These are phyloP conservation scores for Trametes punicea DNA, from an alignment of 768 basidiomycete species.

Conservation along the genomic window DNA sequence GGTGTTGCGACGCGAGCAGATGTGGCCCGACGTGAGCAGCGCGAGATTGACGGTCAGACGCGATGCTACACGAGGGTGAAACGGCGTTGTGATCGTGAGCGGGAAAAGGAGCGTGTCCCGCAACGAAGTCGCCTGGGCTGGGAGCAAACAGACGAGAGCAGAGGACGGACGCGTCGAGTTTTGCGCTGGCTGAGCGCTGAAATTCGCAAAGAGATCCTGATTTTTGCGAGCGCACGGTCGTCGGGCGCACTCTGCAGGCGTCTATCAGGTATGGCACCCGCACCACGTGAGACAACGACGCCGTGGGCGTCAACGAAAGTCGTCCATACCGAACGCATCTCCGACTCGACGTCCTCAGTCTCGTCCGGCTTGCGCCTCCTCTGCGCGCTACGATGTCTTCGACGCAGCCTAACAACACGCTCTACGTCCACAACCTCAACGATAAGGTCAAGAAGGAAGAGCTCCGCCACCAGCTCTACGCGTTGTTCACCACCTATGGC, in stretches of 20 bases:
- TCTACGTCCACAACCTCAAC: constrained; percentile 93
- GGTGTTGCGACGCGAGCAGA: constrained; percentile 3
- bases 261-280: neutral
- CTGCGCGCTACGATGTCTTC: constrained; percentile 33
- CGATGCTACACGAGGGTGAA: constrained; percentile 1
- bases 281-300: neutral
- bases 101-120: neutral
- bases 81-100: neutral
- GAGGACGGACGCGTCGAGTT: neutral
- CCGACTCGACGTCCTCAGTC: neutral
- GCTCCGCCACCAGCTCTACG: constrained; percentile 74
- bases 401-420: constrained; percentile 77
- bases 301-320: neutral
- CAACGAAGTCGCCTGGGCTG: neutral
- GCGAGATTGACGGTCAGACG: neutral
- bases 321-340: constrained; percentile 3
- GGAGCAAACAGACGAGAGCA: neutral
- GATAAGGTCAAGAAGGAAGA: constrained; percentile 92
- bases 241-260: neutral
- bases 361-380: neutral
- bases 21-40: neutral
- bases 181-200: constrained; percentile 11
- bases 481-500: constrained; percentile 91
- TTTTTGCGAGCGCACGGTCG: constrained; percentile 8
- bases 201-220: neutral